Evolutionary conservation across 2,329 filamentous ascomycete species (phyloP).

Genomic region (Dactylellina leptospora): DNA sequence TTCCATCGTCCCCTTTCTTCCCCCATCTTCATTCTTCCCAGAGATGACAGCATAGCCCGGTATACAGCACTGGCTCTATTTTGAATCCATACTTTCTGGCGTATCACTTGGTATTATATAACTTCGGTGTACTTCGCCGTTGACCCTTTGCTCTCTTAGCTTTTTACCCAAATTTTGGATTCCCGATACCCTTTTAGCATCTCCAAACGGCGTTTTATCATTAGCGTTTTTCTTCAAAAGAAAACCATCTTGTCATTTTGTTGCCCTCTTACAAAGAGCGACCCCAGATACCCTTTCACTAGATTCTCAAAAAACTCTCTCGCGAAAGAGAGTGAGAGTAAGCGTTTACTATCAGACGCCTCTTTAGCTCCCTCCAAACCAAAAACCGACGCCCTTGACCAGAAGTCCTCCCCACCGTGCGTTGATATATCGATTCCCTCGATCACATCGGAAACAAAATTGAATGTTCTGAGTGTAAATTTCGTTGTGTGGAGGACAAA

Average conservation of each 20-base stretch:
- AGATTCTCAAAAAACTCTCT: slow-evolving; percentile 11
- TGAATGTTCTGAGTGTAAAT: slow-evolving; percentile 44
- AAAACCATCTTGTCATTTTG: slow-evolving; percentile 9
- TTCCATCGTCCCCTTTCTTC: not conserved
- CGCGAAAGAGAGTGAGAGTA: slow-evolving; percentile 21
- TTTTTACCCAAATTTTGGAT: slow-evolving; percentile 16
- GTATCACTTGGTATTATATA: slow-evolving; percentile 6
- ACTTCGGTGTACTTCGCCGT: not conserved
- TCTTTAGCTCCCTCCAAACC: not conserved
- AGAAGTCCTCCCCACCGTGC: slow-evolving; percentile 46
- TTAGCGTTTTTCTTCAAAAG: not conserved
- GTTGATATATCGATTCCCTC: slow-evolving; percentile 53
- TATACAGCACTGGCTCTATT: slow-evolving; percentile 32
- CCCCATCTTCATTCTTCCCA: not conserved
- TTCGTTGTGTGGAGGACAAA: slow-evolving; percentile 22
- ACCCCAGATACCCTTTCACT: slow-evolving; percentile 32
- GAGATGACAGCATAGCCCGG: not conserved
- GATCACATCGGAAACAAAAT: slow-evolving; percentile 43
- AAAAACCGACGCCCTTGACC: slow-evolving; percentile 22
- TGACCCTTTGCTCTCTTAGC: slow-evolving; percentile 6
- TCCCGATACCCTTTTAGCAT: slow-evolving; percentile 28
- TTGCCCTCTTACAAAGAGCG: slow-evolving; percentile 17
- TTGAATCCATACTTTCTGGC: slow-evolving; percentile 10
- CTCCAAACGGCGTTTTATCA: slow-evolving; percentile 6
- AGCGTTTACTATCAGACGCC: slow-evolving; percentile 14